Base-by-base conservation (phyloP, 163 green algal genomes). In the Chlamydomonas reinhardtii region DNA sequence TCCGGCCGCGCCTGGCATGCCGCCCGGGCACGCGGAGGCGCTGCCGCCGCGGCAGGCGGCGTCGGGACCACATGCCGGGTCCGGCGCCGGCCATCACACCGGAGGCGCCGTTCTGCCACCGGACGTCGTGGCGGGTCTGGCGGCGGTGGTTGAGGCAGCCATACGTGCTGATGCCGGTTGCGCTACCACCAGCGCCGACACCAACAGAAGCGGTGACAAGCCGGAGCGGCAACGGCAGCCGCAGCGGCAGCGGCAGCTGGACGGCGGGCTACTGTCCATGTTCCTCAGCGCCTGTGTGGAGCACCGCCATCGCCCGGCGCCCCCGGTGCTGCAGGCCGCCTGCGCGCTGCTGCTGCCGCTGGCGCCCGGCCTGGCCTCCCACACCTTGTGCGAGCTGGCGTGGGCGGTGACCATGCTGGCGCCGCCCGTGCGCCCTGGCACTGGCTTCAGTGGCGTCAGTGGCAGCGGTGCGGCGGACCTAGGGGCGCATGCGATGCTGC, bases 221-320 rank as follows among this genome's bases (percentile, higher is more conserved):
- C 59, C 39, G 39, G 39, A 48, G 5, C 59, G 2, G 59, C 24
- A 29, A 1, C 31, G 1, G 29, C 29, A 39, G 66, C 17, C 6
- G 17, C 31, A 73, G 66, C 71, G 24, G 35, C 29, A 20, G 35
- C 29, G 17, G 29, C 17, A 52, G 52, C 48, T 85, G 32, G 79
- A 85, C 34, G 79, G 68, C 25, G 68, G 79, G 29, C 68, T 85
- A 12, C 68, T 85, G 54, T 85, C 52, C 79, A 85, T 85, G 79
- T 85, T 76, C 69, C 34, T 85, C 2, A 48, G 72, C 5, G 68
- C 79, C 52, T 85, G 68, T 34, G 68, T 78, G 25, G 52, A n/a
- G 11, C 79, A 76, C 16, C 66, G 79, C 20, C 54, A 78, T 52
- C 79, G 79, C 8, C 79, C 79, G 17, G 17, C 48, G 20, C 43